Evolutionary conservation across 1,139 yeast species (phyloP), one percentile per base, ranked within the genome.

Genomic region (Hansenula sp.): DNA sequence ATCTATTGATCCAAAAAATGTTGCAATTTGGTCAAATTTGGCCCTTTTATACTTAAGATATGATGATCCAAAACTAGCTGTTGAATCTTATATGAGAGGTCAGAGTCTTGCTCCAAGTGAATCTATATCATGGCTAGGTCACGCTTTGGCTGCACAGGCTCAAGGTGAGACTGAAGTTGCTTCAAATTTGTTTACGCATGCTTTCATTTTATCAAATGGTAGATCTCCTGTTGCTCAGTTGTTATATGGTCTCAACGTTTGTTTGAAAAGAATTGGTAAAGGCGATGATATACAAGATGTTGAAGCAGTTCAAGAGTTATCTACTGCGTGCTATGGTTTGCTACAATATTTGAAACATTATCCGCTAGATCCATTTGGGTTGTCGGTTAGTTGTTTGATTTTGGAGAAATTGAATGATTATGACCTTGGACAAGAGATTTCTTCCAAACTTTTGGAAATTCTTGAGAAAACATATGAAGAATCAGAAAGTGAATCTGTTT

Each of bases 71-170:
- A 81, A 76, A 39, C 71, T 92, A 34, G 94, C 97, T 0, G 73
- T 74, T 38, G 82, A 83, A 46, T 81, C 95, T 0, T 79, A 85
- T 47, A 66, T 73, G 36, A 75, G 87, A 49, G 83, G 95, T 0
- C 94, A 87, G 51, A 79, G 95, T 16, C 68, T 86, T 11, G 84
- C 92, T 3, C 97, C 98, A 1, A 84, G 81, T 39, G 75, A 72
- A 42, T 71, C 86, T 0, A 69, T 70, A n/a, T 76, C 96, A 0
- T 92, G 98, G 97, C 60, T 86, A 30, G 96, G 96, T 1, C 79
- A 82, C 55, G 97, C 96, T 0, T 61, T 90, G 28, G 66, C 84
- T 1, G 73, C 81, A 1, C 77, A 77, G 42, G 75, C 75, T 1
- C 55, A 62, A n/a, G 92, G 89, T 1, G 75, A 83, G 33, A 24